Base-by-base conservation (phyloP, 768 basidiomycete genomes). In the Chalciporus sphaerocephalus region DNA sequence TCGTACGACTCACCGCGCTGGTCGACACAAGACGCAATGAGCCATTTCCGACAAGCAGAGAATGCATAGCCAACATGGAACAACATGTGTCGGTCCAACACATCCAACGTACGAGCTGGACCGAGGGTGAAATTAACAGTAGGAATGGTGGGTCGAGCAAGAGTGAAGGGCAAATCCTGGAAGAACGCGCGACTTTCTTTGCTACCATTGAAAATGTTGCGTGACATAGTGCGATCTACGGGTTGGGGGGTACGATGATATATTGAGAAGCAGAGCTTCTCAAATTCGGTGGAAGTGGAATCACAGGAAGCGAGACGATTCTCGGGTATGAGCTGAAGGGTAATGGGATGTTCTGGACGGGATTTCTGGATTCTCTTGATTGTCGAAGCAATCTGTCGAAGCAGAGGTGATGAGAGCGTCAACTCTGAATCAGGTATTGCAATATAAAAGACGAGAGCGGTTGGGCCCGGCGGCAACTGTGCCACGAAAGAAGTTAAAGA, bases 311-410 rank as follows among this genome's bases (percentile, higher is more conserved):
- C 71, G 35, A 87, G 67, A 35, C 78, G 66, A 24, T 76, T 70
- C 50, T 89, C 83, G 4, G 90, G 86, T 35, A 92, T 69, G 51
- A 91, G 78, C 45, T 92, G 86, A 47, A 88, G 78, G 22, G 85
- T 69, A 15, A 85, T 70, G 40, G 79, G 78, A 12, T 62, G 46
- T 18, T 73, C 70, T 11, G 74, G 59, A 38, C 72, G 69, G 11
- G 71, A 64, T 61, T 75, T 78, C 44, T 72, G 59, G 3, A 75
- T 65, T 48, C 83, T 83, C 55, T 79, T 81, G 50, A 82, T 66
- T 3, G 81, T 74, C 7, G 78, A 79, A 42, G 87, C 74, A 22
- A 88, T 69, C 58, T 85, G 81, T 16, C 87, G 80, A n/a, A 90
- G 75, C 16, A 76, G 60, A 12, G 79, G 76, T 0, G 85, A 90